Base-by-base conservation (phyloP, 2,329 filamentous ascomycete species). In the Daldinia eschscholtzii region DNA sequence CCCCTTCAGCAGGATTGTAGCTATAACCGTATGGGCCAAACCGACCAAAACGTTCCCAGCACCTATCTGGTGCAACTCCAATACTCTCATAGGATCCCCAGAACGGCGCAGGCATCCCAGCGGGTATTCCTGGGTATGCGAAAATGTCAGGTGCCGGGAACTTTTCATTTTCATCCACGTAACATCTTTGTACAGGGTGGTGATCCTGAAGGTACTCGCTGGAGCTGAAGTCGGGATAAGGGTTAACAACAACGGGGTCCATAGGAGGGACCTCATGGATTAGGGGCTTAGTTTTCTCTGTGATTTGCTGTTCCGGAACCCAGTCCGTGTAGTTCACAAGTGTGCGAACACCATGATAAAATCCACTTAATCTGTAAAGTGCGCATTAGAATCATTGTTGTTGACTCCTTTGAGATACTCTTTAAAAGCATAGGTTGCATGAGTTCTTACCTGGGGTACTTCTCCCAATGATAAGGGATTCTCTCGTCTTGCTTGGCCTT, bases 1-100 rank as follows among this genome's bases (percentile, higher is more conserved):
- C 91, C n/a, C 91, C 91, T 73, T 84, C 85, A 64, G 86, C 85
- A 57, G 83, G 84, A 68, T 85, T 86, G 76, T 93, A 93, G 33
- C 91, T 91, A 66, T 89, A 82, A 0, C 90, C 90, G 73, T 93
- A 93, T 0, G 90, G 88, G 0, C 89, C 90, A 5, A 92, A 80
- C 55, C 90, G 84, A 13, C 90, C 90, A 75, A 89, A 92, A 0
- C 91, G 85, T 74, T 93, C 91, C 75, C 91, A 92, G 77, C 91
- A 93, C n/a, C 91, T 82, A 71, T 91, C 86, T 61, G 89, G 83
- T 20, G 86, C 81, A 56, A 92, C 79, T 0, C 87, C 88, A 7
- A 92, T 77, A 68, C 88, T 76, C 18, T 88, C 83, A 73, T 91
- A 88, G 1, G 88, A 90, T 1, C 91, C 91, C 80, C 91, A 88